Conservation (phyloP, 768 basidiomycete genomes). For the Crepidotus variabilis region DNA sequence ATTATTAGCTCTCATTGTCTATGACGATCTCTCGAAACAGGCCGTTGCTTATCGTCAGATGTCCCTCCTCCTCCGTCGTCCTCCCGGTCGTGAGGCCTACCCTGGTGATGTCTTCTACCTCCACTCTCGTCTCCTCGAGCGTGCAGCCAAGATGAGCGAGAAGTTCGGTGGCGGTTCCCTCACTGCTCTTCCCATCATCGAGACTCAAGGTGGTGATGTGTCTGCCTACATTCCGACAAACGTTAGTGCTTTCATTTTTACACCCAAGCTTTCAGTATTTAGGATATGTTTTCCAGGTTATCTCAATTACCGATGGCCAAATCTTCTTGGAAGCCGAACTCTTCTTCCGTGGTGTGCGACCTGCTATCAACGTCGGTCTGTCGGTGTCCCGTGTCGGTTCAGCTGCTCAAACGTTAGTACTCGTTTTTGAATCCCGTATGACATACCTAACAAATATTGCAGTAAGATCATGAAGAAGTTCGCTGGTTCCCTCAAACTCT, state of each 20-base stretch:
- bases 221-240: conserved; percentile 98
- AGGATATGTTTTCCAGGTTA: conserved; percentile 58
- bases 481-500: conserved; percentile 98
- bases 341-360: conserved; percentile 99
- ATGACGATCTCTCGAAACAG: conserved; percentile 99
- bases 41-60: conserved; percentile 99
- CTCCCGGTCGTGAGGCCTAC: conserved; percentile 99
- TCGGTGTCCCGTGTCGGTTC: conserved; percentile 99
- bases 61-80: conserved; percentile 99
- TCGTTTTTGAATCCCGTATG: neutral
- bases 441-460: conserved; percentile 7
- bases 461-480: conserved; percentile 99
- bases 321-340: conserved; percentile 99
- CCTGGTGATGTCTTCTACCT: conserved; percentile 99
- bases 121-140: conserved; percentile 99
- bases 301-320: conserved; percentile 99
- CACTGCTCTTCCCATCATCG: conserved; percentile 98
- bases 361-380: conserved; percentile 99
- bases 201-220: conserved; percentile 99
- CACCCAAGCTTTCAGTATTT: conserved; percentile 2
- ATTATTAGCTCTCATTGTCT: conserved; percentile 85
- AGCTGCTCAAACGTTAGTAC: conserved; percentile 94
- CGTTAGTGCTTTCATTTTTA: conserved; percentile 36
- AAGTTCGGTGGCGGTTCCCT: conserved; percentile 98
- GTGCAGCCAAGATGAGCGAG: conserved; percentile 99